Conservation (phyloP, 257 asterid genomes). For the Solanum pinnatisectum region DNA sequence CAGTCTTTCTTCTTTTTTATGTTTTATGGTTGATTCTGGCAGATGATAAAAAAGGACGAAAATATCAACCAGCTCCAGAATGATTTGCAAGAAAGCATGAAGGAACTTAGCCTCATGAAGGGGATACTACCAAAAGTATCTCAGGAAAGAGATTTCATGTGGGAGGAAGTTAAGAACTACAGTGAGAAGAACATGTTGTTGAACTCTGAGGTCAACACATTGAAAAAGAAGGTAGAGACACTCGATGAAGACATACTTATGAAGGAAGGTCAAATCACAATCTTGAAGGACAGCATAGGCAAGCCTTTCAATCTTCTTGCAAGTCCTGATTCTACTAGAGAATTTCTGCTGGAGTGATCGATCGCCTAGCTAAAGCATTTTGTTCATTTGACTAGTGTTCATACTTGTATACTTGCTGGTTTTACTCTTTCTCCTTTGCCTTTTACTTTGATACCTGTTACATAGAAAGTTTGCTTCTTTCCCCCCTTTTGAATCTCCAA, state of each 20-base stretch:
- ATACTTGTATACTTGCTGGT: background rate
- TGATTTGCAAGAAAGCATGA: slow-evolving; percentile 73
- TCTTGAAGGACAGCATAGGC: slow-evolving; percentile 64
- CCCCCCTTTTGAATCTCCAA: background rate
- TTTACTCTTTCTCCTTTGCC: background rate
- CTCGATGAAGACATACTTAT: slow-evolving; percentile 86
- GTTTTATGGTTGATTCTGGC: background rate
- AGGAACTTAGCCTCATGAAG: slow-evolving; percentile 50
- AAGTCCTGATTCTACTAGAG: slow-evolving; percentile 44
- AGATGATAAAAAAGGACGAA: slow-evolving; percentile 85
- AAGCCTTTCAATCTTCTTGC: slow-evolving; percentile 76
- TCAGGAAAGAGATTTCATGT: slow-evolving; percentile 81
- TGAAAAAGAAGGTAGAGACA: slow-evolving; percentile 78
- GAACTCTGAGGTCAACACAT: slow-evolving; percentile 43
- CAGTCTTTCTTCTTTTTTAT: background rate
- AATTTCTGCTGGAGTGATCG: slow-evolving; percentile 42
- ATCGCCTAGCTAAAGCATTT: slow-evolving; percentile 12
- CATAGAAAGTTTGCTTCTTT: background rate
- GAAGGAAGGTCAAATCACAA: slow-evolving; percentile 94
- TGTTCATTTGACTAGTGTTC: background rate
- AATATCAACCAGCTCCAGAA: slow-evolving; percentile 50
- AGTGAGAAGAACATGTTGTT: slow-evolving; percentile 75
- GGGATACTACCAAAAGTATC: slow-evolving; percentile 82
- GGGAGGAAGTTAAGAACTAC: slow-evolving; percentile 76
- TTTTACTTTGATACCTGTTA: background rate